Evolutionary conservation across 306 rosid species (phyloP), one percentile per base, ranked within the genome.

Genomic region (Argentina anserina): DNA sequence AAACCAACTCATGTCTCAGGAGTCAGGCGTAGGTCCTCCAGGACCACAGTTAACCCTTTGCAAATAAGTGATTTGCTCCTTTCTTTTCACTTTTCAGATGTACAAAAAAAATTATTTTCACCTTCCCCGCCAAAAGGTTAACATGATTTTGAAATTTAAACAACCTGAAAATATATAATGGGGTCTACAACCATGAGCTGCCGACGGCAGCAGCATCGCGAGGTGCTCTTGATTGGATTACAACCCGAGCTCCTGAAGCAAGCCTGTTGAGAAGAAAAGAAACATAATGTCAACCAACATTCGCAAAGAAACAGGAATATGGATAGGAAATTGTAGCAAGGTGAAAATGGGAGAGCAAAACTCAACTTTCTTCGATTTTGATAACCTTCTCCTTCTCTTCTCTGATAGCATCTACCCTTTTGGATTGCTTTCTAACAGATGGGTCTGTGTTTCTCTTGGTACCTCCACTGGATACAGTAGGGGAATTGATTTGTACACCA

Each of bases 211-310:
- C 72, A 46, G 65, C 50, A 49, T 80, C 70, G 9, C 76, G 69
- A 15, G 80, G 80, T 47, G 84, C 83, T 82, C 78, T 93, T 41
- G 96, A 85, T 76, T 88, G 89, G 76, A 93, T 89, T 86, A 90
- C 87, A 86, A 93, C 90, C 88, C 93, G 84, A 87, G 94, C 97
- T 87, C 98, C 97, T 12, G 98, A 93, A 86, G 98, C 88, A 85
- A 93, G 93, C 96, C 97, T 93, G 97, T 73, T 49, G 74, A 52
- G 69, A 75, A 71, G 72, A 84, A 81, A 84, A 65, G 23, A 78
- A 82, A 68, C 37, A 26, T 55, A 75, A 62, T 67, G 81, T 84
- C 75, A 86, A 81, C 62, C 78, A 75, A 75, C 65, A 52, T 71
- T 45, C 71, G n/a, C 50, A 29, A 56, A 47, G 59, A 28, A 34